Evolutionary conservation across 352 stramenopile species (phyloP).

Genomic region (Phytophthora cryptogea): DNA sequence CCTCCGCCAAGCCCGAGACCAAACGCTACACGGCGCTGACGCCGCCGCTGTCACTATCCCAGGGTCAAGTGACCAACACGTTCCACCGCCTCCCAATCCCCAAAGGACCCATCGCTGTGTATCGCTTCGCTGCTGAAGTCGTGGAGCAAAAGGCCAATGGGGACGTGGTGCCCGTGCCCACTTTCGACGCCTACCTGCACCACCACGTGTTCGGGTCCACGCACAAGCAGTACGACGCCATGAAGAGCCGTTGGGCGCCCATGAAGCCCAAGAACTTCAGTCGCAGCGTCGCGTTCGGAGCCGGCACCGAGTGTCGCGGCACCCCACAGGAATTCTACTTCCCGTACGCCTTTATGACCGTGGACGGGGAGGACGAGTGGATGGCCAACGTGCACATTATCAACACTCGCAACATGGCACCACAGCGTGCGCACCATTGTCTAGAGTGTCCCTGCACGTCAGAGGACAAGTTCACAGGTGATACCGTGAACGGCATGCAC

Average conservation of each 20-base stretch:
- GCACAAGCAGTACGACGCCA: slow-evolving; percentile 62
- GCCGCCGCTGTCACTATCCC: slow-evolving; percentile 54
- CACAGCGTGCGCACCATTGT: slow-evolving; percentile 53
- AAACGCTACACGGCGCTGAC: slow-evolving; percentile 74
- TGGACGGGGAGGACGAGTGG: slow-evolving; percentile 80
- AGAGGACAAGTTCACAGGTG: slow-evolving; percentile 54
- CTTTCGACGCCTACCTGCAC: slow-evolving; percentile 81
- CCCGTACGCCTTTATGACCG: slow-evolving; percentile 82
- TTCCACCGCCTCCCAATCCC: slow-evolving; percentile 77
- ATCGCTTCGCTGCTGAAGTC: slow-evolving; percentile 78
- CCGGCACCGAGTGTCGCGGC: slow-evolving; percentile 76
- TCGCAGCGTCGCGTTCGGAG: slow-evolving; percentile 77
- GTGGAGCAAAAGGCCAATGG: slow-evolving; percentile 59
- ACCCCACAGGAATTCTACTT: slow-evolving; percentile 82
- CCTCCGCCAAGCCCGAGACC: slow-evolving; percentile 35
- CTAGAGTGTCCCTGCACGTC: slow-evolving; percentile 82
- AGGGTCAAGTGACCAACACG: slow-evolving; percentile 78
- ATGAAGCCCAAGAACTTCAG: slow-evolving; percentile 80
- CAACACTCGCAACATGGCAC: slow-evolving; percentile 70
- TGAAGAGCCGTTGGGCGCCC: slow-evolving; percentile 55
- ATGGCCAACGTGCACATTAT: slow-evolving; percentile 83
- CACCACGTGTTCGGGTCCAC: slow-evolving; percentile 82
- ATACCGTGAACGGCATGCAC: slow-evolving; percentile 56
- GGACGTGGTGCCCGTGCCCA: slow-evolving; percentile 56
- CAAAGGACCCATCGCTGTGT: slow-evolving; percentile 80